Evolutionary conservation across 352 stramenopile species (phyloP), one percentile per base, ranked within the genome.

Genomic region (Pythium rishiriense): DNA sequence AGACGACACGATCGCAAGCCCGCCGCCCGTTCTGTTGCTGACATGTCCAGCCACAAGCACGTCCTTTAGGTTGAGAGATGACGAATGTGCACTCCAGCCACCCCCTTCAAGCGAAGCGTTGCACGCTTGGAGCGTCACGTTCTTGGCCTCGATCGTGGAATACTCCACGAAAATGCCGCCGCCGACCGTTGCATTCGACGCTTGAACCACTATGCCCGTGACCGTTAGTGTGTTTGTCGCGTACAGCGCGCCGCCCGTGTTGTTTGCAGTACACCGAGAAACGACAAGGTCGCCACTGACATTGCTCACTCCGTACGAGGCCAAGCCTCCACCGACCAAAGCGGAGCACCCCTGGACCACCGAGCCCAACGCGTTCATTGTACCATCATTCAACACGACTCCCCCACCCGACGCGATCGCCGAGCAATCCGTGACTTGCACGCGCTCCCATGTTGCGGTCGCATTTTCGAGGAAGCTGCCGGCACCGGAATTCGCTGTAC

Each of bases 11-110:
- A 81, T 11, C 35, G 76, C 73, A 7, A 82, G 39, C 0, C 52
- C 70, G 0, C 81, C 79, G n/a, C 81, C 79, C 12, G 48, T 62
- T 1, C 62, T 29, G n/a, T 39, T 39, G 43, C 31, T 66, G 5
- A 43, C 22, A 39, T 62, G 21, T 3, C 35, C 10, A 8, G 31
- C 15, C 0, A 72, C 19, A 11, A n/a, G 50, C 15, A 70, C 49
- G 19, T 55, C 22, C 12, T 43, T 59, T 0, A 66, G 26, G 12
- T 25, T 28, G 4, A 70, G 51, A 3, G 51, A 26, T 5, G 64
- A 70, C 35, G 50, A 17, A 0, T 55, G 6, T 2, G 48, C 66
- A 24, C 67, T 75, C 15, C 79, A 58, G 2, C 68, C 73, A 10
- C 81, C 74, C 9, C 76, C 78, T 39, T 72, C 61, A 17, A 46